Evolutionary conservation across 495 filamentous ascomycete genomes (phyloP).

Genomic region (Xylaria cubensis): DNA sequence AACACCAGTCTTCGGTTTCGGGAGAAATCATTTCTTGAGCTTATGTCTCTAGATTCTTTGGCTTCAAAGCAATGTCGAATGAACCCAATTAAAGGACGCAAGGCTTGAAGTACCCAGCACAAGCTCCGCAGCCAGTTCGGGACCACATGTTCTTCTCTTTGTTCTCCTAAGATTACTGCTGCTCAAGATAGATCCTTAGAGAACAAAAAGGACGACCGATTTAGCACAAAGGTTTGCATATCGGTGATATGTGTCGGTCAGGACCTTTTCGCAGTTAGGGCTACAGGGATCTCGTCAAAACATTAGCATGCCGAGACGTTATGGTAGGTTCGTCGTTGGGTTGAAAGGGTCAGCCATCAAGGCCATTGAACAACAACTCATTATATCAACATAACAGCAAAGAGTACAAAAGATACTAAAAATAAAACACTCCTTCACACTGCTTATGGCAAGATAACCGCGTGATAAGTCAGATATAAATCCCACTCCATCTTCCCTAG

Average conservation of each 20-base stretch:
- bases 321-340: neutral
- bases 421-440: neutral
- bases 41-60: neutral
- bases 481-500: too few species aligned
- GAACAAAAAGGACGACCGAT: neutral
- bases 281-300: neutral
- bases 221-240: neutral
- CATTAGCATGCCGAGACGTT: too few species aligned
- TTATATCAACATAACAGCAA: neutral
- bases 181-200: neutral
- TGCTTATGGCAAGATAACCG: neutral
- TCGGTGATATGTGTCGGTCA: neutral
- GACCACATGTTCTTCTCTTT: neutral
- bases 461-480: neutral
- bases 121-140: neutral
- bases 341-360: neutral
- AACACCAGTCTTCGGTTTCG: neutral
- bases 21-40: neutral
- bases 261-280: neutral
- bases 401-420: neutral
- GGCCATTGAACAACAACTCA: neutral
- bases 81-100: neutral
- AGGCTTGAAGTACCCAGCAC: neutral
- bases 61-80: neutral
- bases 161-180: neutral